Evolutionary conservation across 2,329 filamentous ascomycete genomes (phyloP).

Genomic region (Dothiorella sarmentorum): DNA sequence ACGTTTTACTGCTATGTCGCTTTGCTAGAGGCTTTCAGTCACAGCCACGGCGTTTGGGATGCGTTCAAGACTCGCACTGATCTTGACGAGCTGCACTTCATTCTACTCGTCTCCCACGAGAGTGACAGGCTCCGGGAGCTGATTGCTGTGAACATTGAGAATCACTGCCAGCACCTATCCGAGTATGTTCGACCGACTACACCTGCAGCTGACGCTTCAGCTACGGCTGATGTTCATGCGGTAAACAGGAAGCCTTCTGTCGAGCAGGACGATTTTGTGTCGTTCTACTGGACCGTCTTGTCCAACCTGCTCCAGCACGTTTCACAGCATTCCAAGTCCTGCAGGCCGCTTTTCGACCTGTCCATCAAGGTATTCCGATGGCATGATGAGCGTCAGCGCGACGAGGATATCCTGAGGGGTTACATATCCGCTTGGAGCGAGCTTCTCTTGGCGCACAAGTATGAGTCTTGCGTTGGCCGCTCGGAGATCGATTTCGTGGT

Average conservation of each 20-base stretch:
- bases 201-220: not conserved
- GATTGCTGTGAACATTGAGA: constrained; percentile 31
- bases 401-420: constrained; percentile 30
- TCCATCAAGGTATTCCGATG: constrained; percentile 35
- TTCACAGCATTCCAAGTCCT: constrained; percentile 26
- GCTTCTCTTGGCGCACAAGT: constrained; percentile 32
- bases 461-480: constrained; percentile 35
- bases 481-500: constrained; percentile 36
- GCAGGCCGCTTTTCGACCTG: constrained; percentile 34
- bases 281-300: constrained; percentile 34
- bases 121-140: constrained; percentile 25
- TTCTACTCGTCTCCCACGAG: constrained; percentile 30
- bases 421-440: constrained; percentile 32
- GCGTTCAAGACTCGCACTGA: constrained; percentile 29
- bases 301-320: constrained; percentile 30
- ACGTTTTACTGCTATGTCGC: constrained; percentile 27
- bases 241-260: constrained; percentile 12
- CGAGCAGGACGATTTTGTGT: constrained; percentile 30
- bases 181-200: not conserved
- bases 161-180: constrained; percentile 28
- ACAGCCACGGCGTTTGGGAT: constrained; percentile 34
- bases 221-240: not conserved
- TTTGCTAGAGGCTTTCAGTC: constrained; percentile 36
- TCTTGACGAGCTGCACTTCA: constrained; percentile 28
- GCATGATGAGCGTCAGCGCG: constrained; percentile 32